Conservation (phyloP, 106 monocot species). For the Acorus calamus region DNA sequence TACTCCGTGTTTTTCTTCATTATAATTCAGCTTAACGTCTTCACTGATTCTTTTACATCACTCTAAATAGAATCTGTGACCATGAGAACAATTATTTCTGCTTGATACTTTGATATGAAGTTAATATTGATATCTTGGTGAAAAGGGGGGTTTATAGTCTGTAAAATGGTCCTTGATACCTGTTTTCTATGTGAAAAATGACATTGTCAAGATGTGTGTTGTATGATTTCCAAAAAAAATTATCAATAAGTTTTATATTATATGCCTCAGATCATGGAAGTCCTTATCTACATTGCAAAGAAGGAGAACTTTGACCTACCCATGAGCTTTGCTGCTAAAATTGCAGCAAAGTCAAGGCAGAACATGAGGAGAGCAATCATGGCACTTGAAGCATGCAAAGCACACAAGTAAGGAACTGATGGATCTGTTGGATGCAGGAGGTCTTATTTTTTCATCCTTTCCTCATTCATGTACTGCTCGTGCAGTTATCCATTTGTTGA, state of each 20-base stretch:
- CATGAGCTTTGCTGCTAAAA: constrained; percentile 23
- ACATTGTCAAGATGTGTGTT: too few relatives aligned
- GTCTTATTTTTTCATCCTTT: not conserved
- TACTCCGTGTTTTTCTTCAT: too few relatives aligned
- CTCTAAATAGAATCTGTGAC: too few relatives aligned
- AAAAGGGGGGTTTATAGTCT: too few relatives aligned
- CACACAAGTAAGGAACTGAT: constrained; percentile 20
- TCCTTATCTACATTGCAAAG: constrained; percentile 25
- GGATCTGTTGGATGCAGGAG: not conserved
- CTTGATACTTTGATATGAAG: too few relatives aligned
- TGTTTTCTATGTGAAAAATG: too few relatives aligned
- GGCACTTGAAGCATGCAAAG: constrained; percentile 47
- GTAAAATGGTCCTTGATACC: too few relatives aligned
- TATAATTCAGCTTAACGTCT: too few relatives aligned
- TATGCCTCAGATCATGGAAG: constrained; percentile 18
- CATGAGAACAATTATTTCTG: too few relatives aligned
- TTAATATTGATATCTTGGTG: too few relatives aligned
- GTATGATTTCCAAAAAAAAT: too few relatives aligned
- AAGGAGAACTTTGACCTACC: constrained; percentile 32
- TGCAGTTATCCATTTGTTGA: constrained; percentile 39
- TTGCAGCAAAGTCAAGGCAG: constrained; percentile 29
- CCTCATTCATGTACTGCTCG: not conserved
- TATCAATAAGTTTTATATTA: not conserved
- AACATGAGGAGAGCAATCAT: constrained; percentile 34
- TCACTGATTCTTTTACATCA: too few relatives aligned